Conservation (phyloP, 805 yeast species). For the Metschnikowia similis region DNA sequence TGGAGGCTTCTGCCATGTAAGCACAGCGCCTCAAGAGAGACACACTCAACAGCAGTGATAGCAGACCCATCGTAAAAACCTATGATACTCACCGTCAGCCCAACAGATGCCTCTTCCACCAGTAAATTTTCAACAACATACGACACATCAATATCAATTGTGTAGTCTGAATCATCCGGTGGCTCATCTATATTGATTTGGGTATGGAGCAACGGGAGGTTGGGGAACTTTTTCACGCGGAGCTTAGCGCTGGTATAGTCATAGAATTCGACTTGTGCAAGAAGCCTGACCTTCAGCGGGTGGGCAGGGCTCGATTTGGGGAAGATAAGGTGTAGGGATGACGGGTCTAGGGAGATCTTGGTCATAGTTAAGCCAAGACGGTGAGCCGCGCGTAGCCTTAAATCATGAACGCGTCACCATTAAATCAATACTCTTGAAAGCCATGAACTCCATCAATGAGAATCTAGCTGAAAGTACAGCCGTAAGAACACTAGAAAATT, state of each 20-base stretch:
- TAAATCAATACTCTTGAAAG: background rate
- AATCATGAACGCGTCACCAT: constrained; percentile 1
- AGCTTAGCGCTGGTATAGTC: constrained; percentile 11
- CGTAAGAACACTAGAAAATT: background rate
- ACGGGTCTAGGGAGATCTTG: constrained; percentile 26
- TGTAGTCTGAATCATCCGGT: background rate
- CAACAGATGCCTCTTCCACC: constrained; percentile 11
- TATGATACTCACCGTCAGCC: constrained; percentile 26
- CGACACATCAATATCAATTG: constrained; percentile 6
- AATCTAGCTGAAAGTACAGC: background rate
- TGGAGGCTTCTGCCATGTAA: constrained; percentile 10
- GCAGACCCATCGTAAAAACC: constrained; percentile 29
- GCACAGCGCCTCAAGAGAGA: constrained; percentile 14
- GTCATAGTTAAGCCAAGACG: constrained; percentile 21
- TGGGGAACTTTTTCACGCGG: constrained; percentile 17
- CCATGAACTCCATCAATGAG: constrained; percentile 8
- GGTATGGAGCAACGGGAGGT: constrained; percentile 13
- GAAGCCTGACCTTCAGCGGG: constrained; percentile 21
- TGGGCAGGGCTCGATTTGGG: constrained; percentile 22
- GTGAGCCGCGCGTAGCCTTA: constrained; percentile 1
- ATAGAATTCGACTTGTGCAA: constrained; percentile 28
- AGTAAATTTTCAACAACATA: constrained; percentile 11
- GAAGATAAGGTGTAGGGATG: constrained; percentile 15
- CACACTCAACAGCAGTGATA: constrained; percentile 23
- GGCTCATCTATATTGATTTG: constrained; percentile 12